A percentile compares a stretch with the other conserved stretches of the same genome.
phyloP scores from a whole-genome alignment of 2,329 filamentous ascomycete genomes.

The Cladosporium sp. region DNA sequence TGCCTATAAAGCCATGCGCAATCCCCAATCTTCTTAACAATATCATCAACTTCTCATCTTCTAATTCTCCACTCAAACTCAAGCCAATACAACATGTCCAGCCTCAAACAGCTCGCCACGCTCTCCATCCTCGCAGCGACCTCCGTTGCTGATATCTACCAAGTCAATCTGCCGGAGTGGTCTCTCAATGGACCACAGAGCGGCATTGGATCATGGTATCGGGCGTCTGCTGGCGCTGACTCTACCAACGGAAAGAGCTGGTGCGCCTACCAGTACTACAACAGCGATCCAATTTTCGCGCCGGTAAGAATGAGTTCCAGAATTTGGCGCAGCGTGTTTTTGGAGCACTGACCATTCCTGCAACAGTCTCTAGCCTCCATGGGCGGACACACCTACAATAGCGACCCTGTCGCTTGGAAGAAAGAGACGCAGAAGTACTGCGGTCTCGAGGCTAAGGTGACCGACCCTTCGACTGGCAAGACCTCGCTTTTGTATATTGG shows the following conservation, averaged over 20 bases:
- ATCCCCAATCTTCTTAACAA: background rate
- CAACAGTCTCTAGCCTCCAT: background rate
- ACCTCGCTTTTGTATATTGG: background rate
- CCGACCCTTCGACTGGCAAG: background rate
- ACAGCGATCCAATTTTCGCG: background rate
- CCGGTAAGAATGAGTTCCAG: background rate
- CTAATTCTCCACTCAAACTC: background rate
- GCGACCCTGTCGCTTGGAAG: background rate
- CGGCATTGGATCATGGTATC: background rate
- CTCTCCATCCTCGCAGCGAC: background rate
- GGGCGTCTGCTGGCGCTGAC: background rate
- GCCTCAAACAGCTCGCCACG: background rate
- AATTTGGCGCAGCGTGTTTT: background rate
- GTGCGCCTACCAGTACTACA: background rate
- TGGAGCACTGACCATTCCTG: background rate
- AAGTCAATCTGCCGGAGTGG: background rate
- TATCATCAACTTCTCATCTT: background rate
- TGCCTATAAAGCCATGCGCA: background rate
- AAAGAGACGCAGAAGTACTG: conserved; percentile 1
- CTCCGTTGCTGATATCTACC: background rate
- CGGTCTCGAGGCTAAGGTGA: background rate
- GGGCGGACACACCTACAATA: background rate
- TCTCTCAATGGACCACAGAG: background rate
- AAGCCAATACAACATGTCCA: background rate
- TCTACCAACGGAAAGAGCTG: conserved; percentile 1